phyloP scores from a whole-genome alignment of 805 yeast species.

The Yarrowia sp. region DNA sequence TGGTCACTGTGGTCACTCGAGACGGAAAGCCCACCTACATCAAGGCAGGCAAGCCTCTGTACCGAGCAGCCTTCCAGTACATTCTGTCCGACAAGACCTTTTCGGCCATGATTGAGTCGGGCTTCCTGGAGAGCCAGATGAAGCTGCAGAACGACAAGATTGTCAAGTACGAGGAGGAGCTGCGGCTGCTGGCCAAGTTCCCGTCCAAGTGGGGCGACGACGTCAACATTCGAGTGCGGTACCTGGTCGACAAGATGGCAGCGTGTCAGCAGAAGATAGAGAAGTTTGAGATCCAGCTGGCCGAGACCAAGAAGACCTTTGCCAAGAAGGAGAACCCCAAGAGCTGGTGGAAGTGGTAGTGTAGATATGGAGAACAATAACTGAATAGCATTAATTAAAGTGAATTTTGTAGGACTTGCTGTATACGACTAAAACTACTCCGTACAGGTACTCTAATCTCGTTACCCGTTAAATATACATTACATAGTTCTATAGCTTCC shows the following conservation, averaged over 20 bases:
- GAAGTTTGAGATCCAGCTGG: slow-evolving; percentile 54
- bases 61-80: slow-evolving; percentile 75
- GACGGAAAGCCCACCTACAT: slow-evolving; percentile 76
- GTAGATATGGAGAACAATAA: background rate
- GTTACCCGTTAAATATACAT: slow-evolving; percentile 5
- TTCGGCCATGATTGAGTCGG: slow-evolving; percentile 67
- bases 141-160: slow-evolving; percentile 68
- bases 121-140: slow-evolving; percentile 62
- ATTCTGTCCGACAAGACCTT: slow-evolving; percentile 65
- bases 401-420: too few relatives aligned
- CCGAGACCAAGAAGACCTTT: slow-evolving; percentile 43
- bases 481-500: background rate
- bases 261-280: slow-evolving; percentile 61
- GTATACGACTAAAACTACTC: too few relatives aligned
- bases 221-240: slow-evolving; percentile 67
- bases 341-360: slow-evolving; percentile 21
- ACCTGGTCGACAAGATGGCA: slow-evolving; percentile 71
- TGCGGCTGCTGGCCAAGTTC: slow-evolving; percentile 59
- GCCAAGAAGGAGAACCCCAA: slow-evolving; percentile 20
- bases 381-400: background rate
- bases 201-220: slow-evolving; percentile 55
- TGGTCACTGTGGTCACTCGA: slow-evolving; percentile 73
- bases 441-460: too few relatives aligned
- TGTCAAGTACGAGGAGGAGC: slow-evolving; percentile 70
- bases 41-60: slow-evolving; percentile 84